Evolutionary conservation across 2,329 filamentous ascomycete species (phyloP).

Genomic region (Botryotinia calthae): DNA sequence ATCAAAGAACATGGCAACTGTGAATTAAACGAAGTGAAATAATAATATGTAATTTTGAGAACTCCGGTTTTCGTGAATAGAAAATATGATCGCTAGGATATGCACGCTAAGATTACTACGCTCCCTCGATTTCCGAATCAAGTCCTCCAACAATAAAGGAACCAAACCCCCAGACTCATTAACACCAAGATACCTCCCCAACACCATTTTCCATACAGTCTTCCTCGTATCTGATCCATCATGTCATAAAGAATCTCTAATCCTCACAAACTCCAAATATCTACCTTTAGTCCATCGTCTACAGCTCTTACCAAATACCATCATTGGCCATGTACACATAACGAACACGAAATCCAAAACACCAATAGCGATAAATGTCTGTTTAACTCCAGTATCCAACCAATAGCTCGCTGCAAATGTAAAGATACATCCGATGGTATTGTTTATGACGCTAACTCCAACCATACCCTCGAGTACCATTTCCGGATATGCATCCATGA

Average conservation of each 20-base stretch:
- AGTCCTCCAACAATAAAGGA: neutral
- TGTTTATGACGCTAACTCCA: constrained; percentile 56
- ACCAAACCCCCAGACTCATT: neutral
- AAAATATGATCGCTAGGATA: neutral
- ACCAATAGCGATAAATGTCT: constrained; percentile 52
- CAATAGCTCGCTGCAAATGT: constrained; percentile 52
- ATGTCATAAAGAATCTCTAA: constrained; percentile 42
- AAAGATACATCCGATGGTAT: constrained; percentile 53
- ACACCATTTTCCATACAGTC: neutral
- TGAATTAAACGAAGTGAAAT: neutral
- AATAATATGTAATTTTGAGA: neutral
- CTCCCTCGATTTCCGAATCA: neutral
- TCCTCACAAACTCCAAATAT: constrained; percentile 48
- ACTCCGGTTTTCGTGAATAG: neutral
- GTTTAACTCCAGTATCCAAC: constrained; percentile 47
- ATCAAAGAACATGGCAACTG: no score
- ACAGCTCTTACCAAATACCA: constrained; percentile 50
- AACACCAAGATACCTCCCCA: neutral
- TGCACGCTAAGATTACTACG: neutral
- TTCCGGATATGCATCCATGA: constrained; percentile 55
- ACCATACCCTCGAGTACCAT: constrained; percentile 59
- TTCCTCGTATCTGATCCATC: neutral
- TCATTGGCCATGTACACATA: constrained; percentile 53
- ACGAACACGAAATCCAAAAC: constrained; percentile 52
- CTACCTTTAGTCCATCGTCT: constrained; percentile 48